Evolutionary conservation across 768 basidiomycete species (phyloP).

Genomic region (Boletellus emodensis): DNA sequence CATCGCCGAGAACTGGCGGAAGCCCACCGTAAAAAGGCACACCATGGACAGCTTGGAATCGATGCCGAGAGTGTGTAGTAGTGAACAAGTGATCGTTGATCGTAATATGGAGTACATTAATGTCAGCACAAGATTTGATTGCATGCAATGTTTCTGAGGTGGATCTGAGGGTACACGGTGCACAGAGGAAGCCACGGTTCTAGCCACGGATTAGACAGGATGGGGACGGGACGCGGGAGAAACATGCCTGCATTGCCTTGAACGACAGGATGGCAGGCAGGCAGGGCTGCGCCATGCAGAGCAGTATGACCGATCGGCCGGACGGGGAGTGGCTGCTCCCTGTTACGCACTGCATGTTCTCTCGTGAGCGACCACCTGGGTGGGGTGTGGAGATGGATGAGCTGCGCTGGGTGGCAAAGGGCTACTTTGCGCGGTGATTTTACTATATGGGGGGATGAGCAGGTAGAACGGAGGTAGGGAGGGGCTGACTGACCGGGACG

Average conservation of each 20-base stretch:
- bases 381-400: conserved; percentile 52
- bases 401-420: conserved; percentile 59
- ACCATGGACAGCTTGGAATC: conserved; percentile 57
- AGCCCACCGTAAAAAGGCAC: conserved; percentile 57
- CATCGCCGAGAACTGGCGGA: conserved; percentile 55
- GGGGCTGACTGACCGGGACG: conserved; percentile 35
- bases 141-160: conserved; percentile 53
- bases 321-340: conserved; percentile 35
- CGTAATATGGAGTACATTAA: conserved; percentile 21
- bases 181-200: conserved; percentile 67
- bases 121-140: conserved; percentile 52
- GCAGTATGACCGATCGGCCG: conserved; percentile 10
- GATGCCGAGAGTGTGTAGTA: conserved; percentile 34
- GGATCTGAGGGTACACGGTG: conserved; percentile 55
- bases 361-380: conserved; percentile 37
- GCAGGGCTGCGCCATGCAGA: conserved; percentile 41
- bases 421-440: conserved; percentile 46
- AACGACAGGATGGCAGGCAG: conserved; percentile 64
- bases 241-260: conserved; percentile 64
- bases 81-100: conserved; percentile 23
- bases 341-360: conserved; percentile 50
- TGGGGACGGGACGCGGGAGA: not conserved
- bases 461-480: not conserved
- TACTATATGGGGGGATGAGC: conserved; percentile 7
- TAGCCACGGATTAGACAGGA: conserved; percentile 25